Base-by-base conservation (phyloP, 2,329 filamentous ascomycete genomes). In the Phyllosticta capitalensis region DNA sequence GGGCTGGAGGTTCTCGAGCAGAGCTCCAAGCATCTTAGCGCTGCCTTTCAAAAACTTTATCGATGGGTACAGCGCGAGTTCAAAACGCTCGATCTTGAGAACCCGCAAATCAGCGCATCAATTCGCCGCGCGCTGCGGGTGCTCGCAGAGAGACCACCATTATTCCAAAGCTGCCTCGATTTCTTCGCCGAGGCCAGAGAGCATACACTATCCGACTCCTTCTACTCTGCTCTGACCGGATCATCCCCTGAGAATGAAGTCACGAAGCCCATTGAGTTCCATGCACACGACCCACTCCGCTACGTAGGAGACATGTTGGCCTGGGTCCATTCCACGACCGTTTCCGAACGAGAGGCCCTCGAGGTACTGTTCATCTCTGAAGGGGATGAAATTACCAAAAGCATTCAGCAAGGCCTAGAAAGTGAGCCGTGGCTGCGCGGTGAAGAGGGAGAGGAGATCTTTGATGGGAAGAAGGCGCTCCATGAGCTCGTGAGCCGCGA, bases 221-320 rank as follows among this genome's bases (percentile, higher is more conserved):
- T 99, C 72, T 90, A 95, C 65, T 81, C 86, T 49, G 92, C 94
- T 0, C 76, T 99, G 55, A 96, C 91, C 0, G 92, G 92, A 45
- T 76, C 82, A 5, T 81, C 83, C 0, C 79, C 81, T 52, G 83
- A 88, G 63, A 75, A 77, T 22, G 81, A 71, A 49, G 66, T 68
- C 19, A 71, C 81, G 2, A 96, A 97, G 69, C 92, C 94, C 0
- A 99, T 99, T 64, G 92, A 99, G 69, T 83, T 97, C 66, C 88
- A 87, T 10, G 92, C 94, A 0, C 92, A 97, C 70, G 94, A 99
- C 68, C 87, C 90, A 1, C 76, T 97, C 24, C 85, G 94, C 20
- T 97, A 97, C 71, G 85, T 95, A 2, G 91, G 94, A 57, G 94
- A 99, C 69, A 99, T 99, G 92, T 81, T 99, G 14, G 94, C 94